Evolutionary conservation across 176 grass and related monocot species (phyloP).

Genomic region (Zoysia pacifica): DNA sequence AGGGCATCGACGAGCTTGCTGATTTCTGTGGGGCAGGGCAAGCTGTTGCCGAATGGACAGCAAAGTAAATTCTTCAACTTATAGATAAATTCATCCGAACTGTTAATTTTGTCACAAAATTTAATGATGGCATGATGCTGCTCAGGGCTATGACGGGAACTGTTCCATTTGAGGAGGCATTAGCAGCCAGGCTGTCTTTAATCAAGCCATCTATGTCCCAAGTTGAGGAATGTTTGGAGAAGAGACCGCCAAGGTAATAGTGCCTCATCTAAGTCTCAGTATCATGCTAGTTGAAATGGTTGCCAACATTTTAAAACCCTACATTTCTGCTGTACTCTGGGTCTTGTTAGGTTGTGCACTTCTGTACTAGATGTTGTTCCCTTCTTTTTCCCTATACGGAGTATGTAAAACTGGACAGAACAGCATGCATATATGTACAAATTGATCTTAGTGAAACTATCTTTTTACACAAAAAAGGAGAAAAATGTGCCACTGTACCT

Average conservation of each 20-base stretch:
- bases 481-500: not conserved
- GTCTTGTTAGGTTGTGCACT: not conserved
- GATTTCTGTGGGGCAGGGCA: conserved; percentile 79
- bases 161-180: conserved; percentile 86
- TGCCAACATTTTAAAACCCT: conserved; percentile 41
- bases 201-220: conserved; percentile 78
- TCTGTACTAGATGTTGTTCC: not conserved
- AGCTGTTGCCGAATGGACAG: conserved; percentile 87
- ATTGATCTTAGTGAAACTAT: not conserved
- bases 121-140: conserved; percentile 13
- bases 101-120: not conserved
- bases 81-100: not conserved
- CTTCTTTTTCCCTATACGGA: not conserved
- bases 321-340: not conserved
- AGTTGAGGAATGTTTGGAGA: conserved; percentile 69
- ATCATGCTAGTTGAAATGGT: conserved; percentile 2
- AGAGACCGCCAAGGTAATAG: conserved; percentile 74
- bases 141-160: conserved; percentile 85
- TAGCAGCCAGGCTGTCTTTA: conserved; percentile 79
- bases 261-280: not conserved
- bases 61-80: conserved; percentile 45
- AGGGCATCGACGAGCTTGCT: conserved; percentile 88
- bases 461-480: not conserved
- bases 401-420: not conserved
- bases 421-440: not conserved